Percentiles rank a stretch among this genome's conserved stretches.
These are phyloP conservation scores for Hericium erinaceus DNA, from an alignment of 768 basidiomycete species.

Conservation along the genomic window DNA sequence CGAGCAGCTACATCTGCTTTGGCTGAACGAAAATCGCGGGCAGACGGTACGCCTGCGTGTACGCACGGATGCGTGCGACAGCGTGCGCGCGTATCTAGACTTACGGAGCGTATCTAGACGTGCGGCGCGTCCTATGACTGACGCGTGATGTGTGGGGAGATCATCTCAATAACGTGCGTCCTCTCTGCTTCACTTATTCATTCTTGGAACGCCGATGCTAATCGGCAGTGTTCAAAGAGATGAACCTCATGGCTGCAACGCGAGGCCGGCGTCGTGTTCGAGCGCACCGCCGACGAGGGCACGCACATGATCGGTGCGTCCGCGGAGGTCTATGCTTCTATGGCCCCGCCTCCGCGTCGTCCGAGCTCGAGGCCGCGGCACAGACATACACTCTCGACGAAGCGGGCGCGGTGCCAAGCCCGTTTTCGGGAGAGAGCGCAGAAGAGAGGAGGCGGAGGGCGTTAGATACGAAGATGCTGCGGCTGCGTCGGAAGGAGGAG, in stretches of 20 bases:
- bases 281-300: slow-evolving; percentile 39
- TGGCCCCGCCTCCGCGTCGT: too few species aligned
- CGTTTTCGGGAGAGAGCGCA: slow-evolving; percentile 29
- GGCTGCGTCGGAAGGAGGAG: slow-evolving; percentile 57
- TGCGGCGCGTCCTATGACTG: slow-evolving; percentile 70
- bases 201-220: neutral
- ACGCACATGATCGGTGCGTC: slow-evolving; percentile 31
- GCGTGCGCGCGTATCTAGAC: slow-evolving; percentile 57
- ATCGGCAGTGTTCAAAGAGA: slow-evolving; percentile 50
- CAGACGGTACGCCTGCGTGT: slow-evolving; percentile 58
- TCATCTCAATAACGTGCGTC: slow-evolving; percentile 62
- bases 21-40: slow-evolving; percentile 57
- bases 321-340: too few species aligned
- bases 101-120: slow-evolving; percentile 51
- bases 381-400: slow-evolving; percentile 44
- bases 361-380: slow-evolving; percentile 42
- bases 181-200: neutral
- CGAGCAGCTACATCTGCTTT: slow-evolving; percentile 59
- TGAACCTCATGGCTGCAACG: slow-evolving; percentile 65
- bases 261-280: slow-evolving; percentile 57
- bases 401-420: neutral
- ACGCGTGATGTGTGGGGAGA: slow-evolving; percentile 67
- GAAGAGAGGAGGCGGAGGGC: slow-evolving; percentile 50
- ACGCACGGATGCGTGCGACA: slow-evolving; percentile 63
- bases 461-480: slow-evolving; percentile 51